Base-by-base conservation (phyloP, 805 yeast species). In the Yarrowia bubula region DNA sequence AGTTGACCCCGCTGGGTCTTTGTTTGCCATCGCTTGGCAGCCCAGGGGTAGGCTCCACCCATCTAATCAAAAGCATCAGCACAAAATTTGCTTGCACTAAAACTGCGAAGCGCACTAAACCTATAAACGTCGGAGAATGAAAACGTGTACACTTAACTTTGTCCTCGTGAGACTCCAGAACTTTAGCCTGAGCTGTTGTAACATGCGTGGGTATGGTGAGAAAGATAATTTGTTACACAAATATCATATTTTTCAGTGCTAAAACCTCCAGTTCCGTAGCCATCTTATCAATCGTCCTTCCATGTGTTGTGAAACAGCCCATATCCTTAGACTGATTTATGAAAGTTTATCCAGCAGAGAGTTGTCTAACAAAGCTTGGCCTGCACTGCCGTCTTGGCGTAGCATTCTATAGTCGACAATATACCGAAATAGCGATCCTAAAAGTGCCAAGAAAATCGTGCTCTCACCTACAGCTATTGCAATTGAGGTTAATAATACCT, bases 301-400 rank as follows among this genome's bases (percentile, higher is more conserved):
- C 1, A 13, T 37, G 8, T n/a, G 8, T n/a, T 7, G 15, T 6
- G 41, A 8, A 10, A 17, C 18, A 41, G 44, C 44, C 10, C 28
- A 8, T 17, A 9, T 22, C 28, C 28, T 22, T 22, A 35, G 38
- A 35, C 38, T 35, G 13, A 8, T 35, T 35, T 35, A 35, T 35
- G 38, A 35, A 35, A 35, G 13, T 35, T 6, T 35, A 11, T 10
- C 38, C 38, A 9, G 8, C 13, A 2, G 10, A 11, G 3, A 32
- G 38, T 47, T n/a, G 22, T 9, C 9, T 2, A 7, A 47, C 4
- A 48, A 48, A 48, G 53, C 53, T 48, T 48, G 53, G 53, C 53
- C 8, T 33, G 53, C 53, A 48, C 53, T 48, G 38, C 53, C 53
- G 53, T 17, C 53, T 48, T 33, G 53, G 53, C 51, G 28, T n/a